Evolutionary conservation across 1,284 basidiomycete species (phyloP).

Genomic region (Cryptococcus floricola): DNA sequence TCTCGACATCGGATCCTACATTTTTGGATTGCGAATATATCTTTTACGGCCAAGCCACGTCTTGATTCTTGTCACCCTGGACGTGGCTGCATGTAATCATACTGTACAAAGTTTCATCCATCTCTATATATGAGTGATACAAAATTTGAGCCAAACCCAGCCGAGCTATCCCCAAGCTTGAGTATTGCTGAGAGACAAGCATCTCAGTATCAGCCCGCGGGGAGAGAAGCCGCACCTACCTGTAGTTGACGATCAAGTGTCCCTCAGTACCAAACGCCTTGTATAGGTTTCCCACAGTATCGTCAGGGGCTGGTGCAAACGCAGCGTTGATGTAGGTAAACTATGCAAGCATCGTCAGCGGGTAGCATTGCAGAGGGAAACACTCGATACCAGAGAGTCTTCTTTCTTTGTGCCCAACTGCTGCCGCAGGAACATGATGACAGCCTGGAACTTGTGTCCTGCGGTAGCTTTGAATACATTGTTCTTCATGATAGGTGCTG

Average conservation of each 20-base stretch:
- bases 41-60: too few species aligned
- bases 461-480: slow-evolving; percentile 98
- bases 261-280: slow-evolving; percentile 92
- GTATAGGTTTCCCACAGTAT: slow-evolving; percentile 75
- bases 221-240: slow-evolving; percentile 53
- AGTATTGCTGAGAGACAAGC: slow-evolving; percentile 28
- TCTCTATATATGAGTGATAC: background rate
- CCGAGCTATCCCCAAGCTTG: slow-evolving; percentile 38
- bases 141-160: too few species aligned
- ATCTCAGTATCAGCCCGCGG: background rate
- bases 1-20: background rate
- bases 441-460: slow-evolving; percentile 89
- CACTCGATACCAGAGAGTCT: slow-evolving; percentile 74
- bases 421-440: slow-evolving; percentile 87
- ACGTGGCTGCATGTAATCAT: background rate
- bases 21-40: too few species aligned
- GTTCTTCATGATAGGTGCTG: slow-evolving; percentile 97
- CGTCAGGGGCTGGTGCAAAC: slow-evolving; percentile 89
- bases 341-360: slow-evolving; percentile 50
- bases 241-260: slow-evolving; percentile 93
- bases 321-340: slow-evolving; percentile 99
- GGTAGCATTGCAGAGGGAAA: background rate
- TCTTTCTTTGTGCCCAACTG: slow-evolving; percentile 83
- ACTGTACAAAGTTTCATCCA: background rate
- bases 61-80: background rate